A percentile compares a stretch with the other conserved stretches of the same genome.
phyloP scores from a whole-genome alignment of 352 stramenopile species.

The Pythium plurisporium region DNA sequence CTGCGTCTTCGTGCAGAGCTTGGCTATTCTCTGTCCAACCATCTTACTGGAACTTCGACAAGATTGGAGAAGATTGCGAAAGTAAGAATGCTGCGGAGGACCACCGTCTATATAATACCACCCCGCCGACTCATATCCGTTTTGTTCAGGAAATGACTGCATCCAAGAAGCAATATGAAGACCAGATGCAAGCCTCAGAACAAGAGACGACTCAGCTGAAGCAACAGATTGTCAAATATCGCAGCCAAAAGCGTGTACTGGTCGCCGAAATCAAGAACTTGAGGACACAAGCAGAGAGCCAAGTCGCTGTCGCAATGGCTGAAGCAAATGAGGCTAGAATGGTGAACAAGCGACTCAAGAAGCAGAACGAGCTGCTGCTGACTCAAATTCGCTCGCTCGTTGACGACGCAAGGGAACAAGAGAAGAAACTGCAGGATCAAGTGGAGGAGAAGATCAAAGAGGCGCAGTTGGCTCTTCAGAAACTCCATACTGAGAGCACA shows the following conservation, averaged over 20 bases:
- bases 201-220: slow-evolving; percentile 53
- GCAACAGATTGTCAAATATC: slow-evolving; percentile 72
- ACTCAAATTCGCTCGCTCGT: slow-evolving; percentile 76
- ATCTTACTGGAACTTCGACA: slow-evolving; percentile 65
- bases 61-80: slow-evolving; percentile 69
- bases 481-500: slow-evolving; percentile 13
- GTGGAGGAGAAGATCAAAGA: slow-evolving; percentile 17
- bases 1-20: slow-evolving; percentile 69
- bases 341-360: slow-evolving; percentile 79
- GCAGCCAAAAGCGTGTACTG: slow-evolving; percentile 70
- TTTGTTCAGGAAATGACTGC: slow-evolving; percentile 48
- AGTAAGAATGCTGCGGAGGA: slow-evolving; percentile 22
- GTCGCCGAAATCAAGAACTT: slow-evolving; percentile 78
- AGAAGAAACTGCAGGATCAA: slow-evolving; percentile 38
- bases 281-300: slow-evolving; percentile 64
- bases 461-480: slow-evolving; percentile 17
- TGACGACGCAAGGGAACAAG: slow-evolving; percentile 47
- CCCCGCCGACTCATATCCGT: neutral
- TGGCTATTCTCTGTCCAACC: slow-evolving; percentile 71
- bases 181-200: slow-evolving; percentile 47
- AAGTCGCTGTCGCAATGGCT: slow-evolving; percentile 77
- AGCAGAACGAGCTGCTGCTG: slow-evolving; percentile 76
- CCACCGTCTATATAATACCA: too few relatives aligned
- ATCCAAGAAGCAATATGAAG: slow-evolving; percentile 69
- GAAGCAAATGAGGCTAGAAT: slow-evolving; percentile 84